Evolutionary conservation across 768 basidiomycete species (phyloP).

Genomic region (Trametes cinnabarina): DNA sequence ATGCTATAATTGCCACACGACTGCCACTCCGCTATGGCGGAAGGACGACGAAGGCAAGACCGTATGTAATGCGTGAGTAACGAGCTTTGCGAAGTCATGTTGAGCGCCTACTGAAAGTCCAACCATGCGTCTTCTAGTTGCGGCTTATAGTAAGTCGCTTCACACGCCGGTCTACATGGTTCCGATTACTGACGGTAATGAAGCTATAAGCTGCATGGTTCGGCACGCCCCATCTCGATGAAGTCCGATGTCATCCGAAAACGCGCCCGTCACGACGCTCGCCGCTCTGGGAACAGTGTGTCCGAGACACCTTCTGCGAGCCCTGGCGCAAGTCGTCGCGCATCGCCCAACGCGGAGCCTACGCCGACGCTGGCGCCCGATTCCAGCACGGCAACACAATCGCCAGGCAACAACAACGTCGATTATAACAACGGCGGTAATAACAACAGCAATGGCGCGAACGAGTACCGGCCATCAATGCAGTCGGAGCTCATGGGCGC

Average conservation of each 20-base stretch:
- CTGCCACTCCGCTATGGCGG: constrained; percentile 85
- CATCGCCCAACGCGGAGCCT: constrained; percentile 55
- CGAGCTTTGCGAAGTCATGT: background rate
- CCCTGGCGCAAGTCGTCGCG: constrained; percentile 69
- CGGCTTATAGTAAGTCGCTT: constrained; percentile 61
- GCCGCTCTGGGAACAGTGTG: constrained; percentile 47
- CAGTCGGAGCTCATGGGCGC: constrained; percentile 56
- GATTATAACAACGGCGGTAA: constrained; percentile 34
- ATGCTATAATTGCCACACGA: constrained; percentile 89
- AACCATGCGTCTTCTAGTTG: constrained; percentile 48
- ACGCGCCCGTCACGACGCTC: constrained; percentile 77
- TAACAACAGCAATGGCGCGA: constrained; percentile 28
- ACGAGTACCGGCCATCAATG: constrained; percentile 36
- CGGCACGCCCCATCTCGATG: constrained; percentile 85
- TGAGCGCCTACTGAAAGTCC: constrained; percentile 20
- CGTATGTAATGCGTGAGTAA: constrained; percentile 82
- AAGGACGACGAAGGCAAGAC: constrained; percentile 92
- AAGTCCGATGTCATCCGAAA: constrained; percentile 90
- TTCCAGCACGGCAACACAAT: constrained; percentile 52
- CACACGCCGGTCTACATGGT: background rate
- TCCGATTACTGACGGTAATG: constrained; percentile 9
- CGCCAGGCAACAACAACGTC: constrained; percentile 34
- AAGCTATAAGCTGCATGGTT: constrained; percentile 80
- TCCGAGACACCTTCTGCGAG: constrained; percentile 75
- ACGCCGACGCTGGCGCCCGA: constrained; percentile 72